phyloP scores from a whole-genome alignment of 1,284 basidiomycete species.

The Heterobasidion occidentale region DNA sequence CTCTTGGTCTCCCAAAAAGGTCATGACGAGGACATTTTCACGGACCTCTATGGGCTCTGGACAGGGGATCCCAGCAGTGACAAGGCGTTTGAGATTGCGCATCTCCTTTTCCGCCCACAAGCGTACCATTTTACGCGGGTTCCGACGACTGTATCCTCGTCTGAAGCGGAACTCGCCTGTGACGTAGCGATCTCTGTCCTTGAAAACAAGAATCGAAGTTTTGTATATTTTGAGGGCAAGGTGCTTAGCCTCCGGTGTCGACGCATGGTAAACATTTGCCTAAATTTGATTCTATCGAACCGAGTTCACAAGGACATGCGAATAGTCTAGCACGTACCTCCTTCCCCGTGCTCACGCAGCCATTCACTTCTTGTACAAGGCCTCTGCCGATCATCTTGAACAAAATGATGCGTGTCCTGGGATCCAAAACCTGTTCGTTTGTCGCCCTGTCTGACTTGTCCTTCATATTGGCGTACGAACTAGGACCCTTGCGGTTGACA shows the following conservation, averaged over 20 bases:
- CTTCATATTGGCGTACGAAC: constrained; percentile 78
- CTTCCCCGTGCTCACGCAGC: constrained; percentile 93
- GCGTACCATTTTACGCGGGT: constrained; percentile 98
- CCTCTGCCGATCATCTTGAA: constrained; percentile 92
- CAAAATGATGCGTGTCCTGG: constrained; percentile 82
- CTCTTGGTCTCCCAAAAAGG: constrained; percentile 77
- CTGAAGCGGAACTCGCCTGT: constrained; percentile 90
- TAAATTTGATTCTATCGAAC: constrained; percentile 22
- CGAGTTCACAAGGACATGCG: background rate
- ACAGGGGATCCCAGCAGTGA: constrained; percentile 75
- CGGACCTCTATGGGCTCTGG: constrained; percentile 90
- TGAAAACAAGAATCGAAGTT: constrained; percentile 96
- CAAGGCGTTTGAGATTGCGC: constrained; percentile 86
- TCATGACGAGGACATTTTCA: constrained; percentile 97
- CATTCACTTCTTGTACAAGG: constrained; percentile 81
- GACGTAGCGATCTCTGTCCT: constrained; percentile 94
- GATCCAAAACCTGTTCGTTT: constrained; percentile 90
- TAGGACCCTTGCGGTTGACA: constrained; percentile 84
- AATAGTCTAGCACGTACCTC: constrained; percentile 48
- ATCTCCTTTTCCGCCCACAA: constrained; percentile 99
- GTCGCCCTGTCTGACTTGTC: constrained; percentile 94
- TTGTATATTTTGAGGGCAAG: constrained; percentile 97
- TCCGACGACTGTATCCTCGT: constrained; percentile 85
- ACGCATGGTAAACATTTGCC: constrained; percentile 92
- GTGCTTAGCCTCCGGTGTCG: constrained; percentile 55